These are phyloP conservation scores for Cladosporium sp. DNA, from an alignment of 2,329 filamentous ascomycete genomes.

Conservation along the genomic window DNA sequence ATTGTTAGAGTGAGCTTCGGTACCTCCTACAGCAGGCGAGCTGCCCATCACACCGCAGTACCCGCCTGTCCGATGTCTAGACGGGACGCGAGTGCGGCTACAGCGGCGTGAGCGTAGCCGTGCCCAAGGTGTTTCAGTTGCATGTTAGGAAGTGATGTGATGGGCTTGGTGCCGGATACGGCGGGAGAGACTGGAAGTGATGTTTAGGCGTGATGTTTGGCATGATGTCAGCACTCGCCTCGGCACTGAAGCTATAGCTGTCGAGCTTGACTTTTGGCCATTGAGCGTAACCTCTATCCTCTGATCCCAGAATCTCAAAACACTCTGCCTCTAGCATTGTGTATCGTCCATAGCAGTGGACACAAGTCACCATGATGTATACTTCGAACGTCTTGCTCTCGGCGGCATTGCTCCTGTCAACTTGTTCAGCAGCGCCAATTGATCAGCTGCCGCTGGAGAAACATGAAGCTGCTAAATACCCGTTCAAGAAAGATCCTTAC, in stretches of 20 bases:
- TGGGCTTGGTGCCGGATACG: not conserved
- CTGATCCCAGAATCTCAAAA: not conserved
- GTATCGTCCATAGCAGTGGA: not conserved
- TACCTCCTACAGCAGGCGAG: not conserved
- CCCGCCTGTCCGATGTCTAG: not conserved
- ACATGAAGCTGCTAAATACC: not conserved
- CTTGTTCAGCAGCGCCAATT: slow-evolving; percentile 4
- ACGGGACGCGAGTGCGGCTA: not conserved
- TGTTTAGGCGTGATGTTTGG: not conserved
- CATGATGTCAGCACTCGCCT: slow-evolving; percentile 4
- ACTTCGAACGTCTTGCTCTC: slow-evolving; percentile 2
- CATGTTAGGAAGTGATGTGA: not conserved
- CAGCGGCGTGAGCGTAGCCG: not conserved
- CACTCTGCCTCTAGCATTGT: not conserved
- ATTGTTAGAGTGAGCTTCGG: not conserved
- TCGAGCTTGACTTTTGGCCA: not conserved
- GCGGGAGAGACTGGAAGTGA: not conserved
- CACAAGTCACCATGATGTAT: not conserved
- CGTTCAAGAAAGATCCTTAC: slow-evolving; percentile 54
- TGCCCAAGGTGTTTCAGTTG: not conserved
- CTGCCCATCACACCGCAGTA: not conserved
- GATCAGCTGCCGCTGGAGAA: slow-evolving; percentile 2
- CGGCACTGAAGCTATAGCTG: slow-evolving; percentile 3
- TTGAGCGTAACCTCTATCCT: not conserved
- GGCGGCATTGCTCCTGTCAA: slow-evolving; percentile 7